Percentiles rank a stretch among this genome's conserved stretches.
Evolutionary conservation across 225 moss, liverwort and hornwort species (phyloP).

Genomic region (Antitrichia curtipendula): DNA sequence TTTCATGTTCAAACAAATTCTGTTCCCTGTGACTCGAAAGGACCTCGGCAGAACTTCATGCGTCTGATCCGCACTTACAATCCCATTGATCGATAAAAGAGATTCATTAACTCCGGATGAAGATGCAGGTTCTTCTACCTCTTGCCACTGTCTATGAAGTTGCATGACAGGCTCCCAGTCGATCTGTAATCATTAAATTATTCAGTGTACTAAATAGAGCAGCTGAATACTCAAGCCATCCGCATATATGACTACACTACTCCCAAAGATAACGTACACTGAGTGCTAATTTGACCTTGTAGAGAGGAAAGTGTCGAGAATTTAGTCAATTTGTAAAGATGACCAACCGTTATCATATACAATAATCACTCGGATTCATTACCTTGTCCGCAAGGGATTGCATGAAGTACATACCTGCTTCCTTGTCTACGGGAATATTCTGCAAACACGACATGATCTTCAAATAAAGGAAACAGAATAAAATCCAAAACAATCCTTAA

Average conservation of each 20-base stretch:
- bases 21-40: conserved; percentile 67
- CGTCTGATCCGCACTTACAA: neutral
- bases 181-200: conserved; percentile 23
- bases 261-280: neutral
- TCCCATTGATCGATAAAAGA: conserved; percentile 1
- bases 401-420: conserved; percentile 47
- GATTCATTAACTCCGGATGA: neutral
- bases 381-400: conserved; percentile 43
- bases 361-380: neutral
- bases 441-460: conserved; percentile 8
- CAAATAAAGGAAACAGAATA: neutral
- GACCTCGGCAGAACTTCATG: conserved; percentile 11
- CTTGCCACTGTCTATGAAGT: conserved; percentile 56
- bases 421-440: conserved; percentile 60
- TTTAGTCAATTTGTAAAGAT: neutral
- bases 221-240: neutral
- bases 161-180: conserved; percentile 53
- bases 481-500: neutral
- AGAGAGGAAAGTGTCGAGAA: neutral
- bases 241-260: neutral
- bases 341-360: neutral
- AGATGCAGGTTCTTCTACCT: neutral
- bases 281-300: neutral
- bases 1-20: conserved; percentile 67
- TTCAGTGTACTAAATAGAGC: neutral